These are phyloP conservation scores for Suhomyces kilbournensis DNA, from an alignment of 805 yeast species.

Conservation along the genomic window DNA sequence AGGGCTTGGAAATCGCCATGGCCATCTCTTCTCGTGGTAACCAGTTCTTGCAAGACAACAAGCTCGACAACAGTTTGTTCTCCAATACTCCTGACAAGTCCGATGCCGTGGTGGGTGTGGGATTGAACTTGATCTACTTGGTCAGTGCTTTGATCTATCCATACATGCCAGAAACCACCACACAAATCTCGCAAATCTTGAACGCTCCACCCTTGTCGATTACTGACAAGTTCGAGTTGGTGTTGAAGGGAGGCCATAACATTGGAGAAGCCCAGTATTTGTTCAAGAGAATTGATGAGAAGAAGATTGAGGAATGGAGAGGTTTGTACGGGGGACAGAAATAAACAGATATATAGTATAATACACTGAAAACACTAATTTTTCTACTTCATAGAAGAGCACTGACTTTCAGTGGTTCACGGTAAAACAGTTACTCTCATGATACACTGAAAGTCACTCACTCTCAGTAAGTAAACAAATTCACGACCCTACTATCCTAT, in stretches of 20 bases:
- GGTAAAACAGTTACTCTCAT: no score
- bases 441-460: no score
- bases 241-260: conserved; percentile 76
- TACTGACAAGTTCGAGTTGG: conserved; percentile 69
- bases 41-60: conserved; percentile 92
- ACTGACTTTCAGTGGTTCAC: no score
- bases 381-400: no score
- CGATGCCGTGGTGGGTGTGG: conserved; percentile 91
- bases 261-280: conserved; percentile 89
- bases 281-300: conserved; percentile 88
- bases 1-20: conserved; percentile 91
- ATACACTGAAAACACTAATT: no score
- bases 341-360: conserved; percentile 9
- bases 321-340: conserved; percentile 80
- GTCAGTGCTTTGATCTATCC: conserved; percentile 83
- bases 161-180: conserved; percentile 82
- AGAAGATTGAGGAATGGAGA: conserved; percentile 85
- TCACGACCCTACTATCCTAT: no score
- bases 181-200: conserved; percentile 70
- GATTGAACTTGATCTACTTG: conserved; percentile 81
- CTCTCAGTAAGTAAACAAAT: no score
- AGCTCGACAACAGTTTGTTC: conserved; percentile 84
- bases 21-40: conserved; percentile 89
- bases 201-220: conserved; percentile 79
- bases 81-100: conserved; percentile 72